Evolutionary conservation across 371 early-diverging fungal genomes (phyloP), one percentile per base, ranked within the genome.

Genomic region (Mucor ambiguus): DNA sequence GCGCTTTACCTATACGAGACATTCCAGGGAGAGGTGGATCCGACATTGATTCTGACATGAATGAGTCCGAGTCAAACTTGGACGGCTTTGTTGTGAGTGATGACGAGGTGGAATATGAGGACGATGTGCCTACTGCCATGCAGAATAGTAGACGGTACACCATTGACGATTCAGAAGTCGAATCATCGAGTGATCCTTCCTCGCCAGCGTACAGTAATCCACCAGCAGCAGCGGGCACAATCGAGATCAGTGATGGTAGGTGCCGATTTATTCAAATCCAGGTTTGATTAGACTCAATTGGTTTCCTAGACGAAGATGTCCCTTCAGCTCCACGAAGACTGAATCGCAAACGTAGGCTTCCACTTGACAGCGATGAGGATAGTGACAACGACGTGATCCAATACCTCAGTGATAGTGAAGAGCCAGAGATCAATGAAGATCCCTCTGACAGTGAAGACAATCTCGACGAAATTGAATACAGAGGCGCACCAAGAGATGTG

Each of bases 181-280:
- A 52, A 4, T 52, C 28, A 14, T 7, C 26, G 24, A 26, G 4
- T 28, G 3, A 1, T 24, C 11, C 0, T 12, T n/a, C 2, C 14
- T 49, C 49, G 8, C 14, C 49, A 22, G 12, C 49, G 22, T 10
- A 22, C 46, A 48, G 48, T 24, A 9, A 20, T 24, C 9, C 48
- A 8, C 24, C 11, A 48, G 3, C 41, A 41, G 6, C 41, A 41
- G 41, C 18, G 3, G 20, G 20, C 28, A 16, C 52, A 28, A 52
- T 52, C 26, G 52, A 52, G 52, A 52, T 52, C 16, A 52, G 52
- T 52, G 52, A 52, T 52, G 52, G 52, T 52, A 52, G 12, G 52
- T 28, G 28, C 29, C 3, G 33, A 22, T 58, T 4, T 4, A 26
- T 29, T 26, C 2, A 38, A 11, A 24, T 58, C 16, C 18, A 14